A percentile compares a stretch with the other conserved stretches of the same genome.
Conservation (phyloP, 169 alveolate species). For the Babesia ovata region DNA sequence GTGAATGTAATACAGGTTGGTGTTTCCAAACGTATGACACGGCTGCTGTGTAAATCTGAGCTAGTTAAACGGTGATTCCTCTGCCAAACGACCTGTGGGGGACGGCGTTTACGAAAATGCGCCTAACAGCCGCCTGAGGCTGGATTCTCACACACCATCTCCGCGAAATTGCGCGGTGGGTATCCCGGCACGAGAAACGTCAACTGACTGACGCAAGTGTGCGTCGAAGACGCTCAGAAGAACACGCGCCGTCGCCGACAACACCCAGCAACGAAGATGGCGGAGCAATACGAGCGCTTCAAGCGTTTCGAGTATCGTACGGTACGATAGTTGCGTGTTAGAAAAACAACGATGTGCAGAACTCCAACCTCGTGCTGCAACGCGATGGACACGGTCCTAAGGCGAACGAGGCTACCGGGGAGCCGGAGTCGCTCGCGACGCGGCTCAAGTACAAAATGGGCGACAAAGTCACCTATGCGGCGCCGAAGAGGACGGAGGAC, state of each 20-base stretch:
- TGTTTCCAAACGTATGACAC: no score
- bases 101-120: neutral
- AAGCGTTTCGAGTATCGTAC: conserved; percentile 90
- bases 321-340: conserved; percentile 16
- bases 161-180: neutral
- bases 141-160: neutral
- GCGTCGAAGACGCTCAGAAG: neutral
- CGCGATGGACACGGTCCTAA: conserved; percentile 84
- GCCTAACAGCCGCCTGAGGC: neutral
- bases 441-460: conserved; percentile 91
- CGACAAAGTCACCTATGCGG: conserved; percentile 83
- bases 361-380: conserved; percentile 87
- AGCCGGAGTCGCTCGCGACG: conserved; percentile 93
- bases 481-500: conserved; percentile 44
- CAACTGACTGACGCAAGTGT: neutral
- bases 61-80: no score
- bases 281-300: conserved; percentile 90
- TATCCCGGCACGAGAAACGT: neutral
- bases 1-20: no score
- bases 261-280: conserved; percentile 74
- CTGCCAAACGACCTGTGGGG: conserved; percentile 1
- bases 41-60: no score
- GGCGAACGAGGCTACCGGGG: conserved; percentile 93
- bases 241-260: neutral
- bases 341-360: conserved; percentile 49